phyloP scores from a whole-genome alignment of 192 early-diverging fungal species.

The Coemansia umbellata region DNA sequence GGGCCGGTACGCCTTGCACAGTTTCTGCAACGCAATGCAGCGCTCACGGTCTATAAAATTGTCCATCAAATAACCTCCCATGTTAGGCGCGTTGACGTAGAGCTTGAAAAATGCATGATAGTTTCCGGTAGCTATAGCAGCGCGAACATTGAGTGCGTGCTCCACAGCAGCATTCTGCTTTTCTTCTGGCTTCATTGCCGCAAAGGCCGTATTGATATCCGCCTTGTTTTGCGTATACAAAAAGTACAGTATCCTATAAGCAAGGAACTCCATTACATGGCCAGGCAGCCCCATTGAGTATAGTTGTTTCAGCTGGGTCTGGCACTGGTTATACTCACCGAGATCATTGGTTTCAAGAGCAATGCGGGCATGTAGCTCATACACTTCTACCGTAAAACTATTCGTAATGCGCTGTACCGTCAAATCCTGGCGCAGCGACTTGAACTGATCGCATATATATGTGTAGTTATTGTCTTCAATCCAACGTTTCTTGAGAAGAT shows the following conservation, averaged over 20 bases:
- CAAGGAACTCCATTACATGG: constrained; percentile 83
- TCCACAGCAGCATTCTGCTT: constrained; percentile 60
- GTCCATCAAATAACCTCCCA: constrained; percentile 89
- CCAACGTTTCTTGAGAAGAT: constrained; percentile 79
- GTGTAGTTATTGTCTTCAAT: constrained; percentile 81
- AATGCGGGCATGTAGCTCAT: constrained; percentile 93
- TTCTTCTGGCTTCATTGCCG: constrained; percentile 63
- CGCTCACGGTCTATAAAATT: constrained; percentile 88
- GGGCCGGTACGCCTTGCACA: constrained; percentile 70
- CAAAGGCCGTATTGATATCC: constrained; percentile 79
- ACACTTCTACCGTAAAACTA: constrained; percentile 90
- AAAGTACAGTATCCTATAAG: constrained; percentile 90
- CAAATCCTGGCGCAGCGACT: constrained; percentile 92
- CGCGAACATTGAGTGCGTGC: constrained; percentile 84
- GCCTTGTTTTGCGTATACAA: constrained; percentile 82
- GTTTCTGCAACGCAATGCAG: constrained; percentile 64
- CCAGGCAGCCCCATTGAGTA: constrained; percentile 72
- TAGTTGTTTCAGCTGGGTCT: constrained; percentile 87
- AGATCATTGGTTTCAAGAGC: constrained; percentile 95
- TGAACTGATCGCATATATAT: constrained; percentile 97
- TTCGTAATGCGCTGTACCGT: constrained; percentile 94
- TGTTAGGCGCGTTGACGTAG: constrained; percentile 74
- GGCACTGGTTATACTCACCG: constrained; percentile 98
- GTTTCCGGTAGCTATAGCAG: constrained; percentile 75
- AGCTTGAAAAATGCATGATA: constrained; percentile 82